Evolutionary conservation across 768 basidiomycete genomes (phyloP).

Genomic region (Lactarius evosmus): DNA sequence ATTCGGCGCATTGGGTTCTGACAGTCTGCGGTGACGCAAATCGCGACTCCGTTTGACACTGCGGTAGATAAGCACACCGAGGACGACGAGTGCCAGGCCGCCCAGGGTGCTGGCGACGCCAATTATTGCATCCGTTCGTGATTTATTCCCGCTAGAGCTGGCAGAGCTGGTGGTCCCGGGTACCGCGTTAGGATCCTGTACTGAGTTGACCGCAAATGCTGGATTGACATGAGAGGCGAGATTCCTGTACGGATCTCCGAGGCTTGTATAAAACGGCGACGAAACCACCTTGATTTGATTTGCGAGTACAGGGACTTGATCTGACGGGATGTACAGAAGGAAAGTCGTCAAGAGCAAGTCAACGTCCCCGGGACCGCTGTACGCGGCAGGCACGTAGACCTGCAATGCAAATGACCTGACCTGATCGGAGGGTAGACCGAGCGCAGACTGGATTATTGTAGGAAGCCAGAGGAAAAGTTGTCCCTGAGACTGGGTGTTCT

Average conservation of each 20-base stretch:
- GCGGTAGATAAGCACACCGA: slow-evolving; percentile 69
- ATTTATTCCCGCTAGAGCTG: slow-evolving; percentile 38
- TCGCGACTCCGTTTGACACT: slow-evolving; percentile 64
- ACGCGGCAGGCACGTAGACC: slow-evolving; percentile 63
- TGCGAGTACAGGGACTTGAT: slow-evolving; percentile 56
- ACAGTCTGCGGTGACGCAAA: slow-evolving; percentile 67
- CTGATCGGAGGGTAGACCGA: slow-evolving; percentile 38
- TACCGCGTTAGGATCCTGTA: slow-evolving; percentile 39
- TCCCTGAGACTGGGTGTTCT: slow-evolving; percentile 51
- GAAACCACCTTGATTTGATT: slow-evolving; percentile 57
- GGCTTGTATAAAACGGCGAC: slow-evolving; percentile 63
- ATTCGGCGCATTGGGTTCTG: slow-evolving; percentile 44
- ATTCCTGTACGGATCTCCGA: slow-evolving; percentile 40
- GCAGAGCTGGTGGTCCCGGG: slow-evolving; percentile 23
- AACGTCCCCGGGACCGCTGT: slow-evolving; percentile 47
- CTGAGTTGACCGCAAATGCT: slow-evolving; percentile 53
- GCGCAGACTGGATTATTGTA: slow-evolving; percentile 43
- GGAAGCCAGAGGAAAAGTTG: slow-evolving; percentile 81
- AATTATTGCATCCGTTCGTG: slow-evolving; percentile 82
- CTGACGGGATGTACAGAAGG: slow-evolving; percentile 62
- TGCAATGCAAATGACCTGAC: slow-evolving; percentile 58
- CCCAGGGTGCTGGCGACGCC: slow-evolving; percentile 85
- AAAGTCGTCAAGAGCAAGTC: slow-evolving; percentile 61
- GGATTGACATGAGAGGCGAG: slow-evolving; percentile 71
- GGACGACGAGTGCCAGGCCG: slow-evolving; percentile 67